Base-by-base conservation (phyloP, 2,329 filamentous ascomycete species). In the Phialophora chinensis region DNA sequence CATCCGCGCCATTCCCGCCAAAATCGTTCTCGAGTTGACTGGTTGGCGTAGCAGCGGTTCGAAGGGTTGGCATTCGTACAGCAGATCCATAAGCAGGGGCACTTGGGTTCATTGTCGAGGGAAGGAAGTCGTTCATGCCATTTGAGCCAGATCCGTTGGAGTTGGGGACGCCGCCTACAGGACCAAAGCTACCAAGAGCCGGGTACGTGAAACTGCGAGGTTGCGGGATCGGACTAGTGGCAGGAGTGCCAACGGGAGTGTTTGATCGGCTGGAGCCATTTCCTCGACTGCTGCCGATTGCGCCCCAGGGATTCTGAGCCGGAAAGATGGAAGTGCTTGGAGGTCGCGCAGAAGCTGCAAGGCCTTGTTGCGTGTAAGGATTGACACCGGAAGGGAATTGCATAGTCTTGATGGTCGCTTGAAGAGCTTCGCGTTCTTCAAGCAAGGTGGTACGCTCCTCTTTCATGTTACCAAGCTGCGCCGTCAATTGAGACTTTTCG, bases 361-460 rank as follows among this genome's bases (percentile, higher is more conserved):
- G 14, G n/a, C 47, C 14, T 38, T 38, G 20, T 27, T 61, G 59
- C 6, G 31, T 14, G 29, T 53, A 61, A 25, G 55, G 55, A 20
- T 60, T 56, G 35, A 49, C 38, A 17, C 54, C 53, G 17, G 44
- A 5, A 29, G 60, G 25, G 27, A 57, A 62, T 29, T 67, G 66
- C 33, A 67, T 23, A 35, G 64, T 63, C 55, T 53, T 62, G 31
- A 68, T 57, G 7, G 60, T 65, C 17, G 63, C 61, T 11, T 66
- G 66, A 3, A 69, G 60, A n/a, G 59, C 58, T 31, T 66, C 64
- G 25, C 66, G 63, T 50, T 69, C 64, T 54, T 33, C 29, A 23
- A 64, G 57, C 17, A 69, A 42, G 17, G 56, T 50, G 53, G 17
- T 31, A 6, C 52, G 57, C 38, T 66, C 61, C 17, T 29, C 49